Evolutionary conservation across 768 basidiomycete genomes (phyloP).

Genomic region (Trametes meyenii): DNA sequence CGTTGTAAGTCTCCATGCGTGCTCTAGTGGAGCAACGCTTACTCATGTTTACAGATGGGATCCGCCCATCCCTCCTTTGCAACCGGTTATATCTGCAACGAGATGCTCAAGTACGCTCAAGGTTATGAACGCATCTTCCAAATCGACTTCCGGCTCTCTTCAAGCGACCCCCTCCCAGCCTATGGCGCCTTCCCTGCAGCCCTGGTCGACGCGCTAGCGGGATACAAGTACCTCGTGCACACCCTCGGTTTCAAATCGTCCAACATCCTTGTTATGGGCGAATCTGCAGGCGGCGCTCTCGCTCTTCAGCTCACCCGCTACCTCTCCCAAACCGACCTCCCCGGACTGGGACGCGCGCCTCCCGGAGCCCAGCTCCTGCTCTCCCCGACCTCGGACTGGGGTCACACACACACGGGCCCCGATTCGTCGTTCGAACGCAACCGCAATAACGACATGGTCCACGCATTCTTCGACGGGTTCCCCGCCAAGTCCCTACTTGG

Average conservation of each 20-base stretch:
- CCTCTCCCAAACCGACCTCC: constrained; percentile 22
- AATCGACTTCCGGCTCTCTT: constrained; percentile 51
- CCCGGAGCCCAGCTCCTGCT: constrained; percentile 36
- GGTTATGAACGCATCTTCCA: constrained; percentile 34
- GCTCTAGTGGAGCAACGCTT: neutral
- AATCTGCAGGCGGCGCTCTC: constrained; percentile 59
- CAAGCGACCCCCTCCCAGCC: constrained; percentile 28
- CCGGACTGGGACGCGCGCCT: constrained; percentile 23
- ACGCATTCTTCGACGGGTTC: constrained; percentile 6
- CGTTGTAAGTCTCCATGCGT: constrained; percentile 14
- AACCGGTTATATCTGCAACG: constrained; percentile 19
- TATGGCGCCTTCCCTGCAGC: constrained; percentile 54
- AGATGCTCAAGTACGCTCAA: constrained; percentile 9
- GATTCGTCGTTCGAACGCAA: constrained; percentile 16
- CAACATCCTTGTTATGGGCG: constrained; percentile 52
- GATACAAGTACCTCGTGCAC: constrained; percentile 52
- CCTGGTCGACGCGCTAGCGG: constrained; percentile 53
- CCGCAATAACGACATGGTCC: neutral
- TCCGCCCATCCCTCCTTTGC: constrained; percentile 13
- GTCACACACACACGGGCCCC: constrained; percentile 3
- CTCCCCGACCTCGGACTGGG: constrained; percentile 36
- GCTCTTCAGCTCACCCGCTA: constrained; percentile 44
- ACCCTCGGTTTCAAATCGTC: constrained; percentile 42
- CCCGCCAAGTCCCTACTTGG: constrained; percentile 1
- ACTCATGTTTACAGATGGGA: constrained; percentile 1